These are phyloP conservation scores for Decorospora gaudefroyi DNA, from an alignment of 2,329 filamentous ascomycete genomes.

Conservation along the genomic window DNA sequence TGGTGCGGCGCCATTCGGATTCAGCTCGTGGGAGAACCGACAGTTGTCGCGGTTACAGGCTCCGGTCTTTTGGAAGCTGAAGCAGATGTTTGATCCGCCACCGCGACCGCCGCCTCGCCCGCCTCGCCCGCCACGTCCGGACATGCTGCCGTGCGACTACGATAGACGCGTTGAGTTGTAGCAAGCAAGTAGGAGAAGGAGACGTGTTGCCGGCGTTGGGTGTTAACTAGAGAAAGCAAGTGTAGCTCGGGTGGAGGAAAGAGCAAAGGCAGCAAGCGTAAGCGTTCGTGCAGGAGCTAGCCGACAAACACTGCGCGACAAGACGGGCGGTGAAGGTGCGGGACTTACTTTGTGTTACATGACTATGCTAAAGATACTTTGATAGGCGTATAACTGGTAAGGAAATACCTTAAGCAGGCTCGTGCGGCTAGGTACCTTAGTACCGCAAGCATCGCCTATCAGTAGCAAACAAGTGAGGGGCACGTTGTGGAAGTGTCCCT, in stretches of 20 bases:
- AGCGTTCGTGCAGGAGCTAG: not conserved
- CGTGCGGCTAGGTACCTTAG: no score
- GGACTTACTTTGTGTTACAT: not conserved
- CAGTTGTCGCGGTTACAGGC: slow-evolving; percentile 3
- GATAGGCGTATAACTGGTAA: no score
- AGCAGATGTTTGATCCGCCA: not conserved
- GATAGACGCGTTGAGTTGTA: no score
- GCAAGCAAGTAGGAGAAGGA: no score
- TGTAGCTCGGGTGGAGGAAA: no score
- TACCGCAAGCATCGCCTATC: no score
- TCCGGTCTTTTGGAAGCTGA: slow-evolving; percentile 1
- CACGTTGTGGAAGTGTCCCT: no score
- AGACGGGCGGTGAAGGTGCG: slow-evolving; percentile 4
- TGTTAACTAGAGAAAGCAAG: no score
- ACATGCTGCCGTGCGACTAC: not conserved
- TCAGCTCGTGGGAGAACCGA: not conserved
- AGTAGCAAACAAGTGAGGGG: no score
- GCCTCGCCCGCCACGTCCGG: not conserved
- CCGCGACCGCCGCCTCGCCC: slow-evolving; percentile 1
- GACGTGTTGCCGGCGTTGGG: no score
- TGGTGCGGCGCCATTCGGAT: not conserved
- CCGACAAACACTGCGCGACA: not conserved
- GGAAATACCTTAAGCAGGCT: no score
- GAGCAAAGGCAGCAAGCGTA: not conserved
- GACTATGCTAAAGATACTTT: no score